Percentiles rank a stretch among this genome's conserved stretches.
Evolutionary conservation across 192 early-diverging fungal genomes (phyloP).

Genomic region (Coemansia sp.): DNA sequence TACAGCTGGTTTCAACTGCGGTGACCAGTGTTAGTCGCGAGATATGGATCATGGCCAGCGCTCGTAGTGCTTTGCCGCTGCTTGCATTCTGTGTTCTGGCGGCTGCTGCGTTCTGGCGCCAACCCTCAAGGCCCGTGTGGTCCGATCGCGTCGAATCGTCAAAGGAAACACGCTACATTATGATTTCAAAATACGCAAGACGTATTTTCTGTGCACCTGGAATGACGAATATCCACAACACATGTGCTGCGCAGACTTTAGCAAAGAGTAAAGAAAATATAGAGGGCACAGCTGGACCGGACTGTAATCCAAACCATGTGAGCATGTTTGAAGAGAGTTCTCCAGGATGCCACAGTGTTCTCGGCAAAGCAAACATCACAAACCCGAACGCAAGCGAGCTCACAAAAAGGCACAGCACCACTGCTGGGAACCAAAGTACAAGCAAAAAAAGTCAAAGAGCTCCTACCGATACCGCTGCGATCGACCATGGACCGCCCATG

Average conservation of each 20-base stretch:
- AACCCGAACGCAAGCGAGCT: too few relatives aligned
- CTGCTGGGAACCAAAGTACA: not conserved
- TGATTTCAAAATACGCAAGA: not conserved
- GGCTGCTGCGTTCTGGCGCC: slow-evolving; percentile 5
- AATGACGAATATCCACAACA: not conserved
- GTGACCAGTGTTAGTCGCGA: slow-evolving; percentile 3
- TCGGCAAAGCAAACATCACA: too few relatives aligned
- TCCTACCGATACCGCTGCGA: not conserved
- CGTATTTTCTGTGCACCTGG: not conserved
- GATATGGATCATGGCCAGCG: slow-evolving; percentile 23
- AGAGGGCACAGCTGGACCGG: not conserved
- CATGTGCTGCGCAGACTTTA: not conserved
- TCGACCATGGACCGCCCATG: not conserved
- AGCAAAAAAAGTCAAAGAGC: not conserved
- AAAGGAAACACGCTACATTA: not conserved
- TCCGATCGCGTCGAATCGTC: not conserved
- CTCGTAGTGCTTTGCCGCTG: slow-evolving; percentile 16
- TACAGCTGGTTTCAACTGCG: slow-evolving; percentile 3
- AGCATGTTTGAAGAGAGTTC: not conserved
- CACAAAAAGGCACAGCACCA: too few relatives aligned
- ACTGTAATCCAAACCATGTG: not conserved
- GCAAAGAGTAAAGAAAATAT: not conserved
- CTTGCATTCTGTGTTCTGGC: slow-evolving; percentile 5
- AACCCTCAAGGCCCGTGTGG: not conserved
- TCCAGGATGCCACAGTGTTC: not conserved